Evolutionary conservation across 2,329 filamentous ascomycete species (phyloP), one percentile per base, ranked within the genome.

Genomic region (Penicillium sp.): DNA sequence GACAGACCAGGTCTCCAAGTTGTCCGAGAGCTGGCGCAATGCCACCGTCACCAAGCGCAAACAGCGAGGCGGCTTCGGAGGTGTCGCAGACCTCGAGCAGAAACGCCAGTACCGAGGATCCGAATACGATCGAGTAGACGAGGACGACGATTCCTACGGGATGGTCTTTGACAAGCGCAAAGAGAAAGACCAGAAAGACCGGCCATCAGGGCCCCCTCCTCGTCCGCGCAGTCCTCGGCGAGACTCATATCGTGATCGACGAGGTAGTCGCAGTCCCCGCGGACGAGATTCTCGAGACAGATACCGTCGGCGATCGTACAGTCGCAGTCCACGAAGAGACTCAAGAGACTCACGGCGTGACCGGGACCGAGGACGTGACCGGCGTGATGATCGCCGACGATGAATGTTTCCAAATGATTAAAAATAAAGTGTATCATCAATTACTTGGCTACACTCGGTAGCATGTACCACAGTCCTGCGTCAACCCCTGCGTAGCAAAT

Each of bases 1-100:
- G 10, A n/a, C 45, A 28, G 20, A 42, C 30, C 54, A 77, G 76
- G 76, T 88, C 10, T 85, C 83, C 56, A 92, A 90, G 68, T 76
- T 99, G 7, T 94, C 90, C 41, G 90, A 95, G 56, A 86, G 86
- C 14, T 99, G 94, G 94, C 83, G 94, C 56, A 87, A 84, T 54
- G 86, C 87, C 38, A 90, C 92, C 18, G 95, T 95, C 66, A 82
- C 81, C 36, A 96, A 95, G 75, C 82, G 92, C 42, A 75, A 72
- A 63, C 81, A 70, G 70, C 79, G 65, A 70, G 90, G 90, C 47
- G 94, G 94, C 6, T 99, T 95, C 77, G 94, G 94, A 59, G 94
- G 94, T 51, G 89, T 97, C 28, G 84, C 86, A 50, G 87, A 88
- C 56, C 77, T 99, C 52, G 92, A 97, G 75, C 94, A 91, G 79